A percentile compares a stretch with the other conserved stretches of the same genome.
Conservation (phyloP, 2,329 filamentous ascomycete species). For the Pestalotiopsis sp. region DNA sequence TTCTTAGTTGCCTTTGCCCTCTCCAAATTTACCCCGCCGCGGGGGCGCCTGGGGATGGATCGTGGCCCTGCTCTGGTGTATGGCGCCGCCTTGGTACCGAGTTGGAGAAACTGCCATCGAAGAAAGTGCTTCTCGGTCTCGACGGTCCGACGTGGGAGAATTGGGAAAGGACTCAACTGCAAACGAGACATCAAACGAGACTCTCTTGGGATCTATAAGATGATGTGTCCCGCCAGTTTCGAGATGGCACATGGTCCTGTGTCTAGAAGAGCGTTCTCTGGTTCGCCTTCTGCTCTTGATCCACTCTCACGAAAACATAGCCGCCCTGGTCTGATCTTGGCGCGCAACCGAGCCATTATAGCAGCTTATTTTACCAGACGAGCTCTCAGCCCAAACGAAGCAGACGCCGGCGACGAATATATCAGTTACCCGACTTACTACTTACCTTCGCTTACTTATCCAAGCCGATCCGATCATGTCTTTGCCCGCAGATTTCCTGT, state of each 20-base stretch:
- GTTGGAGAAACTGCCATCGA: slow-evolving; percentile 16
- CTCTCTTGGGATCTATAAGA: slow-evolving; percentile 23
- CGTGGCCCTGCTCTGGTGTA: not conserved
- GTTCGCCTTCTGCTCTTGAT: slow-evolving; percentile 8
- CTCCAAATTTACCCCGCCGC: slow-evolving; percentile 32
- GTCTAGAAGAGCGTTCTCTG: slow-evolving; percentile 15
- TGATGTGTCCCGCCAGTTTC: slow-evolving; percentile 12
- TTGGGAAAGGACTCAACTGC: slow-evolving; percentile 29
- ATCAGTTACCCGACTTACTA: slow-evolving; percentile 20
- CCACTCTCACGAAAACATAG: not conserved
- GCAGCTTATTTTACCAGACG: slow-evolving; percentile 27
- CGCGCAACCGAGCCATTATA: slow-evolving; percentile 13
- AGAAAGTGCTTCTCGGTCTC: slow-evolving; percentile 41
- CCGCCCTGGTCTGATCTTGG: slow-evolving; percentile 8
- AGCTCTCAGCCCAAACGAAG: slow-evolving; percentile 27
- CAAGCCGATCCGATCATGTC: slow-evolving; percentile 43
- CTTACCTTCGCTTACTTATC: slow-evolving; percentile 13
- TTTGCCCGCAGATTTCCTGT: slow-evolving; percentile 71
- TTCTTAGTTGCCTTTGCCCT: not conserved
- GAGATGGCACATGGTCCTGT: slow-evolving; percentile 1
- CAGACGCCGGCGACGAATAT: slow-evolving; percentile 17
- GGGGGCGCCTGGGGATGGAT: slow-evolving; percentile 18
- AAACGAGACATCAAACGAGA: slow-evolving; percentile 12
- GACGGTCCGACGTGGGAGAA: slow-evolving; percentile 54
- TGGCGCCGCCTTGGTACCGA: not conserved